These are phyloP conservation scores for Globisporangium megalacanthum DNA, from an alignment of 352 stramenopile genomes.

Conservation along the genomic window DNA sequence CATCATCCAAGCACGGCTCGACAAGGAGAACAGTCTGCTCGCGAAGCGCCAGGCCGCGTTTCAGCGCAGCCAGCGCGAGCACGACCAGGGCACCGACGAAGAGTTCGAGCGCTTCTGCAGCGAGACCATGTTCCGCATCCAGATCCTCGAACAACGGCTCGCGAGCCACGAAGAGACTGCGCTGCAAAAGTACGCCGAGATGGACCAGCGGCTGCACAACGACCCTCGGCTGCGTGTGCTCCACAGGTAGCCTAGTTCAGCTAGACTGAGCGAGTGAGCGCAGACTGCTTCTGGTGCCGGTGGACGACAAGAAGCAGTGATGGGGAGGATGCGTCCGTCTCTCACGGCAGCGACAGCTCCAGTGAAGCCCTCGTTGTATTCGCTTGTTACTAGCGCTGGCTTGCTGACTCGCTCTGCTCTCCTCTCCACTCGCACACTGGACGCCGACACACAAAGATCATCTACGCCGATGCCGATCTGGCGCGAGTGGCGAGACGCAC, in stretches of 20 bases:
- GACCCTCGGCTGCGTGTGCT: constrained; percentile 79
- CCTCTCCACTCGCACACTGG: neutral
- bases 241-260: constrained; percentile 34
- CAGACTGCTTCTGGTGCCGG: neutral
- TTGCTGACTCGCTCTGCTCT: neutral
- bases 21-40: constrained; percentile 90
- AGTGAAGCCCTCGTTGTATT: constrained; percentile 78
- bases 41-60: constrained; percentile 91
- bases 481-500: neutral
- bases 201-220: constrained; percentile 89
- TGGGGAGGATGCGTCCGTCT: too few relatives aligned
- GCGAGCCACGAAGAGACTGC: constrained; percentile 90
- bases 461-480: constrained; percentile 13
- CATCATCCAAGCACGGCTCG: constrained; percentile 92
- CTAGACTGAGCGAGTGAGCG: too few relatives aligned
- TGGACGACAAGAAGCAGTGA: neutral
- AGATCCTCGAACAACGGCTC: constrained; percentile 93
- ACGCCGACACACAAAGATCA: constrained; percentile 31
- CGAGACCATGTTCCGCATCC: constrained; percentile 95
- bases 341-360: constrained; percentile 15
- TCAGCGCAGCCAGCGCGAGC: constrained; percentile 88
- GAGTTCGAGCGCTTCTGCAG: constrained; percentile 94
- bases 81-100: constrained; percentile 89
- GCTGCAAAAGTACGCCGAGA: constrained; percentile 91
- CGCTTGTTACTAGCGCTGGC: constrained; percentile 37